Percentiles rank a stretch among this genome's conserved stretches.
Conservation (phyloP, 129 eudicot genomes). For the Artemisia tridentata region DNA sequence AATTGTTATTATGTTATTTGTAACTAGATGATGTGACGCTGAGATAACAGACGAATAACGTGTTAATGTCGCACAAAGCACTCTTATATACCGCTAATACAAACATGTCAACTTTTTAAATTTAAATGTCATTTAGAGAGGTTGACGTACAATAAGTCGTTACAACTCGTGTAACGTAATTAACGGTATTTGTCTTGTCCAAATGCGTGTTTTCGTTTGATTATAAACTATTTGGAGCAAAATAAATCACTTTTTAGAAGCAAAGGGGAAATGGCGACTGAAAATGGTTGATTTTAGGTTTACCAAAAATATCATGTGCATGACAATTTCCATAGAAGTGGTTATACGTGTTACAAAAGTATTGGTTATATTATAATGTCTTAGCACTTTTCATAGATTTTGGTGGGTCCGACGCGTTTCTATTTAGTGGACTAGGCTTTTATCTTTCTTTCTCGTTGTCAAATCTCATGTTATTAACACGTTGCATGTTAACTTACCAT, state of each 20-base stretch:
- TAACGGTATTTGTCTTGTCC: neutral
- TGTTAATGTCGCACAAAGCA: no score
- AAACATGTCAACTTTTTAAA: no score
- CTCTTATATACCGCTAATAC: no score
- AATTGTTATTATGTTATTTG: no score
- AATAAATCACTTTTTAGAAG: neutral
- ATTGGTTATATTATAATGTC: neutral
- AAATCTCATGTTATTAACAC: neutral
- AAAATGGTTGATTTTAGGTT: neutral
- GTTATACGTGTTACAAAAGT: neutral
- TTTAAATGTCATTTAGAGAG: no score
- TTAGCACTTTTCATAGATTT: slow-evolving; percentile 11
- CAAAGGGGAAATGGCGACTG: neutral
- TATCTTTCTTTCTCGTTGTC: neutral
- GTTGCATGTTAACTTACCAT: slow-evolving; percentile 5
- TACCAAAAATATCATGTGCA: slow-evolving; percentile 1
- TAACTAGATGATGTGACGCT: no score
- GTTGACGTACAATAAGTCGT: no score
- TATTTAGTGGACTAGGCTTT: neutral
- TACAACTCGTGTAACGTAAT: no score
- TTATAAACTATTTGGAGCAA: no score
- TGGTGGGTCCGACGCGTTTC: neutral
- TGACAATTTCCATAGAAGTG: neutral
- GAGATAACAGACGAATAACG: no score
- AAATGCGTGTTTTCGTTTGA: no score